Conservation (phyloP, 2,329 filamentous ascomycete genomes). For the Parastagonospora nodorum region DNA sequence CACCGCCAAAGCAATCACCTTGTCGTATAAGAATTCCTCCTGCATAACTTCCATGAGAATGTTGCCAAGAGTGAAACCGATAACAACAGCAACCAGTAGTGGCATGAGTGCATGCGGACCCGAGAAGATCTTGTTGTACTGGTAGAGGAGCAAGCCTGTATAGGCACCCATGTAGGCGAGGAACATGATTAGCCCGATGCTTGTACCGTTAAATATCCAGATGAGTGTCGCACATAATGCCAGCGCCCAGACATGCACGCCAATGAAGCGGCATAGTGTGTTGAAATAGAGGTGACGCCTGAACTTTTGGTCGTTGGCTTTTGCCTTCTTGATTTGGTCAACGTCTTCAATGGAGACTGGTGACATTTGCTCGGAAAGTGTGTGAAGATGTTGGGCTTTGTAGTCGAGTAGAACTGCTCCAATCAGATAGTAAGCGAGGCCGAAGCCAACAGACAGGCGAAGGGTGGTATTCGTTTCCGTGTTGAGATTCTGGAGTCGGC, state of each 20-base stretch:
- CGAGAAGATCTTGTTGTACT: slow-evolving; percentile 56
- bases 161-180: slow-evolving; percentile 56
- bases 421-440: slow-evolving; percentile 62
- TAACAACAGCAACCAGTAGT: slow-evolving; percentile 51
- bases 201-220: slow-evolving; percentile 56
- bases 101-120: slow-evolving; percentile 56
- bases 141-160: slow-evolving; percentile 60
- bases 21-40: slow-evolving; percentile 49
- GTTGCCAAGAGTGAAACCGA: slow-evolving; percentile 56
- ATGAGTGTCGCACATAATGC: slow-evolving; percentile 56
- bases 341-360: slow-evolving; percentile 49
- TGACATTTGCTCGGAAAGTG: slow-evolving; percentile 49
- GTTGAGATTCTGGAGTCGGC: slow-evolving; percentile 50
- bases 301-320: slow-evolving; percentile 52
- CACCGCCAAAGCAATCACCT: slow-evolving; percentile 55
- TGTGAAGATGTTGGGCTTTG: slow-evolving; percentile 58
- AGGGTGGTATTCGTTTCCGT: slow-evolving; percentile 40
- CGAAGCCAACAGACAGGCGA: slow-evolving; percentile 58
- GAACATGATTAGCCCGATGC: slow-evolving; percentile 55
- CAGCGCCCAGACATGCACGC: slow-evolving; percentile 59
- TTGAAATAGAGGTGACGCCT: slow-evolving; percentile 58
- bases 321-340: slow-evolving; percentile 51
- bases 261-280: slow-evolving; percentile 55
- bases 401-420: slow-evolving; percentile 62
- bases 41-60: slow-evolving; percentile 49